These are phyloP conservation scores for Periglandula ipomoeae DNA, from an alignment of 2,329 filamentous ascomycete species.

Conservation along the genomic window DNA sequence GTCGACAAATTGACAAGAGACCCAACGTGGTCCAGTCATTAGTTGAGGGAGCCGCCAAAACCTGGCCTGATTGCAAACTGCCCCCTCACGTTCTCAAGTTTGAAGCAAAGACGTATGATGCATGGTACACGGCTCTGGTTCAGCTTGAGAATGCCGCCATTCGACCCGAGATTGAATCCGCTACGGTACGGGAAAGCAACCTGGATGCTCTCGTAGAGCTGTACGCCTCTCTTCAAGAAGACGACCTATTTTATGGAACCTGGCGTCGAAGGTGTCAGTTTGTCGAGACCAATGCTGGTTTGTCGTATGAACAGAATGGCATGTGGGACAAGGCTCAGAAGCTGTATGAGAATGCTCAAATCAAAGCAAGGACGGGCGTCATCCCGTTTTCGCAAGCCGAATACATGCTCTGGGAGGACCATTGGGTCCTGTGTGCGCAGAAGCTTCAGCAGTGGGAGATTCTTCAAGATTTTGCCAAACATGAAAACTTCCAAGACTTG, in stretches of 20 bases:
- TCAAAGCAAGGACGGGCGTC: constrained; percentile 93
- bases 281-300: constrained; percentile 90
- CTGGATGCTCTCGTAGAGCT: constrained; percentile 91
- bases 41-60: constrained; percentile 75
- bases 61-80: constrained; percentile 81
- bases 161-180: constrained; percentile 73
- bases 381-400: constrained; percentile 93
- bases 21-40: constrained; percentile 94
- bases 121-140: constrained; percentile 90
- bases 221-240: constrained; percentile 83
- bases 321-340: constrained; percentile 99
- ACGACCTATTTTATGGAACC: constrained; percentile 94
- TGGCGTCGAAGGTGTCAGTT: constrained; percentile 95
- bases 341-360: constrained; percentile 92
- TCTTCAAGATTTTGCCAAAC: constrained; percentile 92
- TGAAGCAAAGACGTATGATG: constrained; percentile 85
- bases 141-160: constrained; percentile 87
- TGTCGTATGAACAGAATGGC: constrained; percentile 97
- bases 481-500: constrained; percentile 96
- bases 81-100: constrained; percentile 96
- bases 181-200: constrained; percentile 82
- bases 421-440: constrained; percentile 95
- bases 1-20: constrained; percentile 84
- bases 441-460: constrained; percentile 99
- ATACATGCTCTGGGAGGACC: constrained; percentile 99